These are phyloP conservation scores for Botrytis cinerea DNA, from an alignment of 2,329 filamentous ascomycete species.

Conservation along the genomic window DNA sequence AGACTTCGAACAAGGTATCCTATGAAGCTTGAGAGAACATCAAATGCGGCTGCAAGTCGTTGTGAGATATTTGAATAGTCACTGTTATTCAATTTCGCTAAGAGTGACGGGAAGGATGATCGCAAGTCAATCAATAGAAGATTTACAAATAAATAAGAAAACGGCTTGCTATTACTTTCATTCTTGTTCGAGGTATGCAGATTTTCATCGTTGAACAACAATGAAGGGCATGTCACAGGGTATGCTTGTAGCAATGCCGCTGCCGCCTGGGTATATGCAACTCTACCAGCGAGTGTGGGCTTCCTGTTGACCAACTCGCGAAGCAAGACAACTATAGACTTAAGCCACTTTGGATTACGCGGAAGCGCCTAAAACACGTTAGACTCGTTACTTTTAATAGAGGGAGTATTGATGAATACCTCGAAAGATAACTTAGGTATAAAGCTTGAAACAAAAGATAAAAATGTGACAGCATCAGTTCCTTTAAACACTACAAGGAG, in stretches of 20 bases:
- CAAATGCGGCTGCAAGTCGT: conserved; percentile 61
- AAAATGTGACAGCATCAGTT: conserved; percentile 61
- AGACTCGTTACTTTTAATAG: background rate
- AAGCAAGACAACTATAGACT: conserved; percentile 50
- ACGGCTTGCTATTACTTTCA: conserved; percentile 49
- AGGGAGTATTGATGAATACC: conserved; percentile 44
- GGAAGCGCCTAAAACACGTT: conserved; percentile 49
- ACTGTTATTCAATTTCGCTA: conserved; percentile 58
- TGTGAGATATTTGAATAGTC: conserved; percentile 53
- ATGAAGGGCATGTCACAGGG: conserved; percentile 47
- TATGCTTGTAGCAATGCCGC: conserved; percentile 60
- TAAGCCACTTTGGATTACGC: conserved; percentile 56
- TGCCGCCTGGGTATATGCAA: conserved; percentile 60
- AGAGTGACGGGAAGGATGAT: conserved; percentile 60
- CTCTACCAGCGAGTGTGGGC: conserved; percentile 56
- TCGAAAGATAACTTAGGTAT: conserved; percentile 52
- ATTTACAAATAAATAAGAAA: conserved; percentile 63
- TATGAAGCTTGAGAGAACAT: conserved; percentile 61
- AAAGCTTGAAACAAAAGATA: conserved; percentile 57
- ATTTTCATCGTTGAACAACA: conserved; percentile 54
- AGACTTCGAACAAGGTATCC: conserved; percentile 57
- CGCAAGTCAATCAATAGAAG: conserved; percentile 67
- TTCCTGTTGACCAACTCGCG: conserved; percentile 55
- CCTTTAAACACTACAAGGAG: conserved; percentile 57
- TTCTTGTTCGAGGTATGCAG: conserved; percentile 28